Evolutionary conservation across 805 yeast species (phyloP), one percentile per base, ranked within the genome.

Genomic region (Torulaspora quercuum): DNA sequence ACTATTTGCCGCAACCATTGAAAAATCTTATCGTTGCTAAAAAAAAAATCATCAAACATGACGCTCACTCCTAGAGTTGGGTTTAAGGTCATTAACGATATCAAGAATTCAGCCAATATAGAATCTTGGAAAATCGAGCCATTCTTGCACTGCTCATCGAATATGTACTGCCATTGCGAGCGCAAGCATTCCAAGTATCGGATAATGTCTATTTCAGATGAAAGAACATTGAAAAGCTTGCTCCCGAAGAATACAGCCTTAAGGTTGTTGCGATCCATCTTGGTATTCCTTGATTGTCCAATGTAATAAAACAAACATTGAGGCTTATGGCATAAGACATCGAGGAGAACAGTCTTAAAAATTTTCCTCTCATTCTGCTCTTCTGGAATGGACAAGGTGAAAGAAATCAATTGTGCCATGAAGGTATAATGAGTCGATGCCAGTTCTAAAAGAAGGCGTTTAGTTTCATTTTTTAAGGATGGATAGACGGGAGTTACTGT

Each of bases 241-340:
- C 65, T 60, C 0, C 66, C 66, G 46, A 57, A 60, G 18, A 59
- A 45, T 0, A 50, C 9, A 1, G 61, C 30, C 23, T 49, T 52
- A 3, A 59, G 4, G 10, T 37, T 28, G 17, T 33, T 37, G 4
- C 30, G 30, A 16, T 48, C 47, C 11, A 30, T 17, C 14, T 31
- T 38, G 13, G 33, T 41, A 6, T 12, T 18, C 3, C 24, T 13
- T 4, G 25, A n/a, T 6, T 23, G 11, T 1, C n/a, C 7, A 10
- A 52, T 10, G 28, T 50, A 54, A 23, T 42, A 46, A 9, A 16
- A 19, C 1, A 59, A 25, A 18, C 54, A 42, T 2, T 33, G 16
- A 3, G 16, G 20, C 6, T 44, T 39, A 1, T 25, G 16, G 10
- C 17, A 10, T 16, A 57, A 10, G 2, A 47, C 36, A 6, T 50